Evolutionary conservation across 331 rosid species (phyloP), one percentile per base, ranked within the genome.

Genomic region (Arachis monticola): DNA sequence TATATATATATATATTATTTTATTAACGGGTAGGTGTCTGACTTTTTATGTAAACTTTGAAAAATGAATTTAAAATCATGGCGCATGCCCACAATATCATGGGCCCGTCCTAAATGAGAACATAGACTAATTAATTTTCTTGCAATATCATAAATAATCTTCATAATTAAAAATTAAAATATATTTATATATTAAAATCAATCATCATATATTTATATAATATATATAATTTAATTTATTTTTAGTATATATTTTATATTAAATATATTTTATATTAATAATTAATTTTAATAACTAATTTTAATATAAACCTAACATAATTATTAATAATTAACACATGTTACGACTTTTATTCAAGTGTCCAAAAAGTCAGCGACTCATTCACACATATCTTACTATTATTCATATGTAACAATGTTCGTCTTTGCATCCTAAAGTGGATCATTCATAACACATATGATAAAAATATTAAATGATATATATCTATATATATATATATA

Each of bases 401-500:
- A 5, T 6, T 46, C 2, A 8, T 5, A 52, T 52, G 58, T 52
- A 52, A 52, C 58, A 12, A 7, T 52, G 58, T 12, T 52, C 58
- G n/a, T n/a, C n/a, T 63, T 46, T 78, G 38, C 62, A 13, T 53
- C 45, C 77, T 55, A 55, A 78, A 70, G 77, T 72, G 72, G 65
- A 70, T 70, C 60, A 11, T 72, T 57, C 45, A 61, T 22, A 22
- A 22, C 42, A 14, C 38, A 69, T 22, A 7, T 38, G 6, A 47
- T 44, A 27, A 3, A 57, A 73, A 6, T 11, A 27, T 10, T 40
- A n/a, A 6, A 31, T 56, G 5, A n/a, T n/a, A 22, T 22, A 22
- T 22, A 22, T 22, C 0, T 22, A 22, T 22, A 22, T 22, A 22
- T 22, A 22, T 22, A 22, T 22, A 22, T 22, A 22, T 22, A 22